Conservation (phyloP, 179 eudicot genomes). For the Camellia oleifera region DNA sequence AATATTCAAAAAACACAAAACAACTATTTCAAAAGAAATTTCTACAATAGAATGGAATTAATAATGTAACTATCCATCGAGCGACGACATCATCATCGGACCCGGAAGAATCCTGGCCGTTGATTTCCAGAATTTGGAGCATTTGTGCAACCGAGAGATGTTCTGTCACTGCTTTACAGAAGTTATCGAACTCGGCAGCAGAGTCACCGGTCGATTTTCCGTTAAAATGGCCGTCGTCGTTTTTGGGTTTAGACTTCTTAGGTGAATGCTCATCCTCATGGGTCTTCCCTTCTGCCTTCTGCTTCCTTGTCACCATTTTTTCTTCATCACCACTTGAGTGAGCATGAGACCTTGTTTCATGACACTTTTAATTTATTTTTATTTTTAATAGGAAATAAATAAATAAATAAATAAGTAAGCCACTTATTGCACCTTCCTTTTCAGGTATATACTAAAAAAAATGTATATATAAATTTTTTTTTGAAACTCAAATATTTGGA, state of each 20-base stretch:
- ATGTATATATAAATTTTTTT: too few species aligned
- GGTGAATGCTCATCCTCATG: constrained; percentile 26
- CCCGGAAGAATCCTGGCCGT: constrained; percentile 45
- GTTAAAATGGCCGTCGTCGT: constrained; percentile 14
- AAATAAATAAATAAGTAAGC: neutral
- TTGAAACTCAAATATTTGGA: neutral
- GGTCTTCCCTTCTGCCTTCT: constrained; percentile 40
- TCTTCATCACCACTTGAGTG: constrained; percentile 28
- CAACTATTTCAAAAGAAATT: neutral
- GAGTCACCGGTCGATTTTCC: constrained; percentile 16
- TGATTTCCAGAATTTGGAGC: constrained; percentile 50
- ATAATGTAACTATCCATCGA: constrained; percentile 46
- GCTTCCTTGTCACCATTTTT: constrained; percentile 44
- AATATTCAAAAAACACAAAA: neutral
- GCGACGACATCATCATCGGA: constrained; percentile 49
- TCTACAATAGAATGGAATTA: neutral
- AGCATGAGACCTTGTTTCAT: constrained; percentile 43
- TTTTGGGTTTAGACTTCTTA: constrained; percentile 38
- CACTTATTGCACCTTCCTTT: neutral
- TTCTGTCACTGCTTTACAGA: constrained; percentile 37
- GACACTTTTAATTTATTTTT: constrained; percentile 25
- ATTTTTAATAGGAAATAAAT: too few species aligned
- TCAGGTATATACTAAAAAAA: too few species aligned
- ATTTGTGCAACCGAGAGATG: constrained; percentile 48
- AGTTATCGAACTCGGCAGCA: constrained; percentile 40